Base-by-base conservation (phyloP, 2,329 filamentous ascomycete species). In the Arthrobotrys conoides region DNA sequence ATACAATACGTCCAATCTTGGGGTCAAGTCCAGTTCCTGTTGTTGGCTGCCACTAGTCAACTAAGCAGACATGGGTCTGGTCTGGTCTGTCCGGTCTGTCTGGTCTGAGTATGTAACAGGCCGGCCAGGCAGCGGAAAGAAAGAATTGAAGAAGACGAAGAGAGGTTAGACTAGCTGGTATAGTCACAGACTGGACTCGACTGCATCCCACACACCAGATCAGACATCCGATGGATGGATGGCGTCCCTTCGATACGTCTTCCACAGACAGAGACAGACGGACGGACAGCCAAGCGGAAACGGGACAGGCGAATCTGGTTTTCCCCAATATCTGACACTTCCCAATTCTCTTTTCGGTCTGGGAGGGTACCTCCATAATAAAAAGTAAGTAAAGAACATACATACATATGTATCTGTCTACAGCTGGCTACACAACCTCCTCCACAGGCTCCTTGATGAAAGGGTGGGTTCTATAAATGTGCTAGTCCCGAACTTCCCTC, bases 1-100 rank as follows among this genome's bases (percentile, higher is more conserved):
- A 78, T 72, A 78, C 75, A 75, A 75, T 75, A 64, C 71, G 24
- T 69, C 64, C 71, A 75, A 75, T 64, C 71, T 75, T 75, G 71
- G 33, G 33, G 33, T 36, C 69, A 48, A 53, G 53, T 69, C 64
- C 55, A 63, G 61, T 68, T 72, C 70, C 71, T 75, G 71, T 75
- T 68, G 71, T 46, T 72, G 69, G 69, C 59, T 30, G 67, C 27
- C 27, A 63, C 69, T 49, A 49, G 61, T 48, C 44, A 53, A 68
- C 71, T 46, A 46, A 46, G 16, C 71, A 64, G 71, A 75, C 71
- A 68, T 49, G 70, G 70, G 70, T 73, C 61, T 41, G 70, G 8
- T 33, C 33, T 33, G 41, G 27, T 46, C 41, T 46, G 41, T 16
- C 16, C 14, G 8, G 41, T 20, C 27, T 30, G 41, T 46, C 48